Conservation (phyloP, 2,329 filamentous ascomycete species). For the Calonectria hongkongensis region DNA sequence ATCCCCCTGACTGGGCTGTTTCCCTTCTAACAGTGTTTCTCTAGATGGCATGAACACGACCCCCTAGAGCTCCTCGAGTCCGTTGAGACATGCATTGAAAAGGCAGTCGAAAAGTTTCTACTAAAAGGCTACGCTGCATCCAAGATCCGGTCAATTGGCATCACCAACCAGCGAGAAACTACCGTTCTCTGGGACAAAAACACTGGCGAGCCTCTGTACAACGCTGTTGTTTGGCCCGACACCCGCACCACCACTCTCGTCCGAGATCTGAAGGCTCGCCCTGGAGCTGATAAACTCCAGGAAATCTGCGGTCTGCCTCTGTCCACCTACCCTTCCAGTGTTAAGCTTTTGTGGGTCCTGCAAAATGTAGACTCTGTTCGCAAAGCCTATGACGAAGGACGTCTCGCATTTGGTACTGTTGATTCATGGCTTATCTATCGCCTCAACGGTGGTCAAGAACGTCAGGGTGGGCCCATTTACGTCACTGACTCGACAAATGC, state of each 20-base stretch:
- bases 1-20: background rate
- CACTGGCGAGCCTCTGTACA: constrained; percentile 87
- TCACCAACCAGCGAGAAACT: constrained; percentile 94
- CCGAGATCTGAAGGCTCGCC: constrained; percentile 81
- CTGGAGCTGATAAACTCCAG: constrained; percentile 81
- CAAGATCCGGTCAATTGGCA: constrained; percentile 86
- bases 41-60: constrained; percentile 93
- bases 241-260: constrained; percentile 85
- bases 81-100: constrained; percentile 87
- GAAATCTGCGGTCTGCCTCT: constrained; percentile 87
- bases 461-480: constrained; percentile 74
- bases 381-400: constrained; percentile 84
- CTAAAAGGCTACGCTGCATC: constrained; percentile 79
- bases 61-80: constrained; percentile 84
- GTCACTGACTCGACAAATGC: constrained; percentile 93
- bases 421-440: constrained; percentile 92
- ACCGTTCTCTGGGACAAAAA: constrained; percentile 88
- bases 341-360: constrained; percentile 90
- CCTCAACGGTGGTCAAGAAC: constrained; percentile 83
- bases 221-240: constrained; percentile 94
- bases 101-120: constrained; percentile 82
- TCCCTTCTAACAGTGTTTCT: constrained; percentile 32
- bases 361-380: constrained; percentile 81
- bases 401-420: constrained; percentile 89
- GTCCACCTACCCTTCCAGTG: constrained; percentile 91